Base-by-base conservation (phyloP, 352 stramenopile species). In the Hyaloperonospora brassicae region DNA sequence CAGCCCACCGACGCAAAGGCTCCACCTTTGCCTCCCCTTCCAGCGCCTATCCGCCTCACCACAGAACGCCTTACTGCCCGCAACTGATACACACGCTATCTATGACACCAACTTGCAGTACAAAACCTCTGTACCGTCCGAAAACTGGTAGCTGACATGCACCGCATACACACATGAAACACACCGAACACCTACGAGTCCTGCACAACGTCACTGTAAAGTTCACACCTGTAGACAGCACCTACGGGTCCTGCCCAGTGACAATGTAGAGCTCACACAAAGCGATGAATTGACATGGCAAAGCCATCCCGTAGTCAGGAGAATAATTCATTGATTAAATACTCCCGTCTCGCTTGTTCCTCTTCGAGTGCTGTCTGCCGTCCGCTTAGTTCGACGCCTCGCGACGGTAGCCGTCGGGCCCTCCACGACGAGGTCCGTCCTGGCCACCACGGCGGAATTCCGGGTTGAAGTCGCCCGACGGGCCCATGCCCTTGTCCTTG, bases 401-500 rank as follows among this genome's bases (percentile, higher is more conserved):
- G 72, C 82, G 82, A 76, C 82, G 82, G 82, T 93, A 93, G 62
- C 82, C 82, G 60, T 93, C 82, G 73, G 89, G 78, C 67, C 74
- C 76, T 70, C 79, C 76, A 65, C 72, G 74, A 57, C 76, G 80
- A 75, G 90, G 92, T 61, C 92, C 84, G 60, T 93, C 82, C 75
- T 90, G 78, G 68, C 74, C 76, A 70, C 79, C 76, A 65, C 72
- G 74, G 55, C 76, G 80, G 76, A 92, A 94, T 61, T 94, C 84
- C 51, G 84, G 84, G 77, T 86, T 86, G 70, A 94, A 94, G 66
- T 94, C 84, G 62, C 80, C 84, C 60, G 84, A 90, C 36, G 84
- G 84, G 52, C 84, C 84, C 56, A 94, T 75, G 66, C 79, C 77
- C 81, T 94, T 94, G 62, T 94, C 84, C 79, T 92, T 92, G 78